Base-by-base conservation (phyloP, 2,329 filamentous ascomycete species). In the Fusarium sp. region DNA sequence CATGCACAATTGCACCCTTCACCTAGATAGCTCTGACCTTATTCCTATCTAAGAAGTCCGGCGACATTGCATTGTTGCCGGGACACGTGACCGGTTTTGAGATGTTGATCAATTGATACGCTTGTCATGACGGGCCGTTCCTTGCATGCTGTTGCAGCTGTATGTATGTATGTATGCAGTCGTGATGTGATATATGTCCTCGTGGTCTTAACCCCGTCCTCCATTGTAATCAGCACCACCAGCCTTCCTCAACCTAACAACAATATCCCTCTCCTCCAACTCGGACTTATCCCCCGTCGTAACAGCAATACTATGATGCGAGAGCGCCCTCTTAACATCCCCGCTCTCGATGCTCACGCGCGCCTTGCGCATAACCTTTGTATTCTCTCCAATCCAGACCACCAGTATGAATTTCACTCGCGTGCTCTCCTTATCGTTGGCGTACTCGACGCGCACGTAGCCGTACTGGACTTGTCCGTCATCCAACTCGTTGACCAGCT, bases 161-260 rank as follows among this genome's bases (percentile, higher is more conserved):
- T 30, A 32, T 29, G 24, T 58, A 29, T 46, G 29, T 44, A 20
- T 20, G 20, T 20, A 20, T 20, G 20, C 20, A 20, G 20, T 20
- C 20, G 20, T 20, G 20, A 20, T 20, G 20, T 20, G 20, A 20
- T 20, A 20, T 20, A 20, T 20, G 20, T 20, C 20, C 20, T 20
- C 20, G 20, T 20, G 20, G 20, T 27, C 25, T 78, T 72, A 88
- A 11, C 87, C 88, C 68, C 88, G 80, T 13, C 87, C 90, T 10
- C 90, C 89, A 75, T 92, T 90, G 84, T 92, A 92, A 79, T 92
- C 90, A 18, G 90, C 90, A 32, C 90, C 90, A 58, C 90, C 90
- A 6, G 87, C 89, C 81, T 87, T 90, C 78, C 90, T 82, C 79
- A 92, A 79, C 75, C 86, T 81, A 65, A 84, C 78, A 18, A 91